Evolutionary conservation across 345 rosid species (phyloP).

Genomic region (Euphorbia pulcherrima): DNA sequence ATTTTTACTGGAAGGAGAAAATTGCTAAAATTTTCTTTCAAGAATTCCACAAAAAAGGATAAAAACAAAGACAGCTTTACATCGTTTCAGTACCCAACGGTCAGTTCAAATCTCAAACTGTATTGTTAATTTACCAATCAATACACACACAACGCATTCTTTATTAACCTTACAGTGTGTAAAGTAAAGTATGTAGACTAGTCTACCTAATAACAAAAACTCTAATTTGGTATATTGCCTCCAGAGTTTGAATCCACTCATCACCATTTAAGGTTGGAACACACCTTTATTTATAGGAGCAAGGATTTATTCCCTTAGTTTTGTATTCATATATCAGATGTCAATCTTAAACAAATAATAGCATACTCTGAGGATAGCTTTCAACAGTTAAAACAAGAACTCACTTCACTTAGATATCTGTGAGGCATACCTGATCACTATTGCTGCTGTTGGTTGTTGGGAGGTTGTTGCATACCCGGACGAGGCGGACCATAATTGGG

Average conservation of each 20-base stretch:
- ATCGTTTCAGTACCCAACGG: background rate
- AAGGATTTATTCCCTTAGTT: background rate
- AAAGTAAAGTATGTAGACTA: background rate
- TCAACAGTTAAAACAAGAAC: background rate
- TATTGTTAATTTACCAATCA: background rate
- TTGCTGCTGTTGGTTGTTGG: constrained; percentile 44
- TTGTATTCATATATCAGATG: too few species aligned
- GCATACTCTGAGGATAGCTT: background rate
- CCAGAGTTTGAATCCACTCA: background rate
- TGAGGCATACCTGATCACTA: constrained; percentile 13
- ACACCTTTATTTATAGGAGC: background rate
- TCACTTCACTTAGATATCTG: background rate
- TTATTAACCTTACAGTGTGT: too few species aligned
- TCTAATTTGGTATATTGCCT: background rate
- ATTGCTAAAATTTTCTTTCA: background rate
- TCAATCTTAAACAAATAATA: background rate
- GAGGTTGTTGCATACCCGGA: constrained; percentile 81
- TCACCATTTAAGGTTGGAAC: too few species aligned
- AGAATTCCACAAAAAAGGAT: background rate
- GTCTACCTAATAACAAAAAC: background rate
- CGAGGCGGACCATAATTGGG: constrained; percentile 86
- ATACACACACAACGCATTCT: background rate
- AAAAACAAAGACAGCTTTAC: background rate
- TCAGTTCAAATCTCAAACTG: background rate
- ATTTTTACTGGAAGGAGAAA: background rate